A percentile compares a stretch with the other conserved stretches of the same genome.
Conservation (phyloP, 2,329 filamentous ascomycete species). For the Fusarium sp. region DNA sequence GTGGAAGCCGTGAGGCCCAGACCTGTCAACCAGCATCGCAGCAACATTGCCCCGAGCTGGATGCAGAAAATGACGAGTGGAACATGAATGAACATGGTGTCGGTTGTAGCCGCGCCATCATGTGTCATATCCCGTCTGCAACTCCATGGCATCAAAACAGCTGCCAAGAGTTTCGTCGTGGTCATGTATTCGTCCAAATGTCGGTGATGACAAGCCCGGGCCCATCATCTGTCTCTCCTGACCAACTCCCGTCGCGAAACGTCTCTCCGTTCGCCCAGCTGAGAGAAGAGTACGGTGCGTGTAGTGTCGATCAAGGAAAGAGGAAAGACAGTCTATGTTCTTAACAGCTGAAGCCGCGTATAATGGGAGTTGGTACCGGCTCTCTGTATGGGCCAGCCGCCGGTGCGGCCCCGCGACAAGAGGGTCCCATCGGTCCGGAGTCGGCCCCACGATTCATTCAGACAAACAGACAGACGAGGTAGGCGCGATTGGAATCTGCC, state of each 20-base stretch:
- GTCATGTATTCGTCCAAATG: neutral
- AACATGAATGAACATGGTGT: neutral
- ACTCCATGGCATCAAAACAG: neutral
- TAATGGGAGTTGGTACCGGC: neutral
- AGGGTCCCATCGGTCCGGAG: neutral
- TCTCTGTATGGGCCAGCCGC: neutral
- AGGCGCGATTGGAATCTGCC: neutral
- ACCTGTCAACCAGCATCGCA: neutral
- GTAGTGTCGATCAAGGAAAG: neutral
- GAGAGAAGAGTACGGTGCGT: neutral
- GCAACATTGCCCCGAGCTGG: neutral
- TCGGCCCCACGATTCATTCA: neutral
- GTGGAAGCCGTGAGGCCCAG: neutral
- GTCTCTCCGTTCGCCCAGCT: neutral
- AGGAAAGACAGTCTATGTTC: neutral
- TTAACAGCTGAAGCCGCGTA: neutral
- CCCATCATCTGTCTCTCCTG: neutral
- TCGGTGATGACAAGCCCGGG: neutral
- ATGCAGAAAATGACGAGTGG: neutral
- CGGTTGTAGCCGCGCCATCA: neutral
- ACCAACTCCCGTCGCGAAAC: neutral
- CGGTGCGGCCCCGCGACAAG: neutral
- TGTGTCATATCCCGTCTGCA: neutral
- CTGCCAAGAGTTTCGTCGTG: neutral
- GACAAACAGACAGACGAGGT: neutral